A percentile compares a stretch with the other conserved stretches of the same genome.
phyloP scores from a whole-genome alignment of 1,284 basidiomycete genomes.

The Moesziomyces sp. region DNA sequence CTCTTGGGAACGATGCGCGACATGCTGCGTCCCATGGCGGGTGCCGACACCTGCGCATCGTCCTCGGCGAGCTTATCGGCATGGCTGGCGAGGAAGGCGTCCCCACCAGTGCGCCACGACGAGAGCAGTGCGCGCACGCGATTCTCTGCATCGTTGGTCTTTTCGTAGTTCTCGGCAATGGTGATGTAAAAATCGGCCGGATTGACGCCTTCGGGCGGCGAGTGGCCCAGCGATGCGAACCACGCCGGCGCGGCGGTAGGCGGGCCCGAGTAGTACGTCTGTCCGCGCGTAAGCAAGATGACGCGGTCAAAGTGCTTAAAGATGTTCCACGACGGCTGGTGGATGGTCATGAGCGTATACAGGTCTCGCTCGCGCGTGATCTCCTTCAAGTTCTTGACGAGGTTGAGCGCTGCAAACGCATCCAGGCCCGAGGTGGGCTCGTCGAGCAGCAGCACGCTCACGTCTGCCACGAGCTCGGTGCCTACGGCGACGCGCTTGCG shows the following conservation, averaged over 20 bases:
- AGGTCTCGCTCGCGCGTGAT: conserved; percentile 39
- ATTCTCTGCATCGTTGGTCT: conserved; percentile 44
- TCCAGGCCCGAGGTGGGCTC: conserved; percentile 56
- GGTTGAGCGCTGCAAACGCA: conserved; percentile 42
- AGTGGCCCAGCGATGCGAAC: conserved; percentile 30
- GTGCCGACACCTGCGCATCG: background rate
- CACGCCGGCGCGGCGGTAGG: conserved; percentile 39
- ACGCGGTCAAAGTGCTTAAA: conserved; percentile 50
- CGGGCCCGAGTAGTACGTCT: conserved; percentile 47
- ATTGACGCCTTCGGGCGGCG: conserved; percentile 43
- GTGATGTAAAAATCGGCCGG: conserved; percentile 51
- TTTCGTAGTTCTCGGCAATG: conserved; percentile 51
- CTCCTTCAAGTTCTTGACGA: conserved; percentile 49
- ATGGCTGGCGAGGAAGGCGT: conserved; percentile 10
- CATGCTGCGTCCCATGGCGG: conserved; percentile 3
- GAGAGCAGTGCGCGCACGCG: conserved; percentile 41
- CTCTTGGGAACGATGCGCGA: conserved; percentile 29
- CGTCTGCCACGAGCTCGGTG: conserved; percentile 46
- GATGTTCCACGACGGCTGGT: conserved; percentile 58
- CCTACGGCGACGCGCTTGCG: conserved; percentile 50
- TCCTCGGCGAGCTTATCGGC: background rate
- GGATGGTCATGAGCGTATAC: conserved; percentile 52
- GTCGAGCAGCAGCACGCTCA: conserved; percentile 51
- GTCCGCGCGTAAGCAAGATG: conserved; percentile 49
- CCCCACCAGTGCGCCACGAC: conserved; percentile 32